These are phyloP conservation scores for Zoysia japonica DNA, from an alignment of 176 grass and related monocot genomes.

Conservation along the genomic window DNA sequence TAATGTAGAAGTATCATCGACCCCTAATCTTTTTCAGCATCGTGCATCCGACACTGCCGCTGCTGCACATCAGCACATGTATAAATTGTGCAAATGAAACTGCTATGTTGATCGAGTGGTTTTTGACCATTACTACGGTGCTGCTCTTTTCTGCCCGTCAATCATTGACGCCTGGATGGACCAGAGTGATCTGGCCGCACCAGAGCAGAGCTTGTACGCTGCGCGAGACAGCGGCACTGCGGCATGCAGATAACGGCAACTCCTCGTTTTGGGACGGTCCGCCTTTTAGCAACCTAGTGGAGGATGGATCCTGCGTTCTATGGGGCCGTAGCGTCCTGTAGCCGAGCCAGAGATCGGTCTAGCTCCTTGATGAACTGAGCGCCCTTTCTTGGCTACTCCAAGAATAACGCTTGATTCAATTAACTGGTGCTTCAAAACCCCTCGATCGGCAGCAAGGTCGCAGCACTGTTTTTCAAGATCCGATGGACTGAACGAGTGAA, in stretches of 20 bases:
- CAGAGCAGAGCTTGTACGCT: too few relatives aligned
- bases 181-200: neutral
- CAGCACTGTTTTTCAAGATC: too few relatives aligned
- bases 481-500: too few relatives aligned
- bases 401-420: too few relatives aligned
- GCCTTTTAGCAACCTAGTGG: slow-evolving; percentile 42
- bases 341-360: neutral
- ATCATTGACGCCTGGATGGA: slow-evolving; percentile 53
- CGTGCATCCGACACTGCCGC: neutral
- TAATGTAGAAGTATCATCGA: neutral
- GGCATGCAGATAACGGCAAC: slow-evolving; percentile 27
- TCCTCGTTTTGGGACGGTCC: slow-evolving; percentile 43
- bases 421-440: too few relatives aligned
- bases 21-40: neutral
- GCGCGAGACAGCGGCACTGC: slow-evolving; percentile 1
- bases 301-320: neutral
- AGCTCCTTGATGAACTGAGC: too few relatives aligned
- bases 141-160: slow-evolving; percentile 26
- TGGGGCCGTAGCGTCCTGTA: slow-evolving; percentile 13
- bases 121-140: too few relatives aligned
- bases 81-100: too few relatives aligned
- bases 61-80: too few relatives aligned
- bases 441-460: too few relatives aligned
- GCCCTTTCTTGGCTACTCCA: too few relatives aligned
- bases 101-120: too few relatives aligned